Conservation (phyloP, 2,329 filamentous ascomycete genomes). For the Tolypocladium amazonense region DNA sequence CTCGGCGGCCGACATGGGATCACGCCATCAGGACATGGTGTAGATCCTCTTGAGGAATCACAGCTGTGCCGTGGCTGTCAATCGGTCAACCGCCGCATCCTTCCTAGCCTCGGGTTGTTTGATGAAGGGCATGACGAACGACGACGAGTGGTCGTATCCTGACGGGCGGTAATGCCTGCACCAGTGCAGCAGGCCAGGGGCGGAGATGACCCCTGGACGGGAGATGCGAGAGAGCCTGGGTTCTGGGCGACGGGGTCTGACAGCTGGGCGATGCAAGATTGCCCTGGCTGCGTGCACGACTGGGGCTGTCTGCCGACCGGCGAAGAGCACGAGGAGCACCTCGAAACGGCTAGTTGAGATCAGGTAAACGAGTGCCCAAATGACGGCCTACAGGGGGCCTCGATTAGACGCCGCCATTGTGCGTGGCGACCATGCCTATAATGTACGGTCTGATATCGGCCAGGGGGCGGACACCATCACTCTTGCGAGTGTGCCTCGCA, state of each 20-base stretch:
- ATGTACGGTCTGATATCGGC: background rate
- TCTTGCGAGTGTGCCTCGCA: background rate
- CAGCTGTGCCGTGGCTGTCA: background rate
- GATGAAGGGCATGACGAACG: background rate
- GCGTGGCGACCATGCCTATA: background rate
- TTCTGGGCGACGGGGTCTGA: background rate
- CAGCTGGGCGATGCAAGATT: background rate
- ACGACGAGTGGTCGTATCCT: background rate
- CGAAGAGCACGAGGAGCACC: background rate
- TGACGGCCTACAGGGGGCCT: background rate
- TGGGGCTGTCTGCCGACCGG: background rate
- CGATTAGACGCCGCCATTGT: background rate
- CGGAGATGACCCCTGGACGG: background rate
- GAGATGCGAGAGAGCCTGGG: background rate
- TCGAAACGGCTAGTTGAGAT: background rate
- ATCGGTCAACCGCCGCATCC: background rate
- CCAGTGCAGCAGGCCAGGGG: background rate
- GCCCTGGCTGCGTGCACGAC: background rate
- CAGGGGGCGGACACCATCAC: background rate
- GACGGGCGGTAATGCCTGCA: background rate
- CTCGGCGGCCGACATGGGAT: background rate
- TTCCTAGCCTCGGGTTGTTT: background rate
- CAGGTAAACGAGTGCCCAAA: background rate
- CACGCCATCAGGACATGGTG: background rate
- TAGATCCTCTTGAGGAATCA: background rate